Conservation (phyloP, 306 rosid genomes). For the Malus asiatica region DNA sequence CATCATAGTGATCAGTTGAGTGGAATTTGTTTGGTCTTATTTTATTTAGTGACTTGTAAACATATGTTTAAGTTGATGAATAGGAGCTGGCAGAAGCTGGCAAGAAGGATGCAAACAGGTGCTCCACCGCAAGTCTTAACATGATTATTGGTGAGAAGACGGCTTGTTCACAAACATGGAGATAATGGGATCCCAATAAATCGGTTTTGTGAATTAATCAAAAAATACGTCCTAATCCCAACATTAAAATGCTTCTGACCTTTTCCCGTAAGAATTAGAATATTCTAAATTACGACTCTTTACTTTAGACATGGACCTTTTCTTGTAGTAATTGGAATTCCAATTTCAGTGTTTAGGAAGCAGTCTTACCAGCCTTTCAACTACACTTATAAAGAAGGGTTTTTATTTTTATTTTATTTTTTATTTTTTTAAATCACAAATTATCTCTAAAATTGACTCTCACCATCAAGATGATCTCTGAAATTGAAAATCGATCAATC, state of each 20-base stretch:
- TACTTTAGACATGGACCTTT: neutral
- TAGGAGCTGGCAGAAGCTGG: slow-evolving; percentile 14
- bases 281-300: neutral
- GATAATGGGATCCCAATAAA: neutral
- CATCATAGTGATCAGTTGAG: neutral
- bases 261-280: neutral
- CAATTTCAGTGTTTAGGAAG: neutral
- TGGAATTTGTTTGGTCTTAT: neutral
- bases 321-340: neutral
- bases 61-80: neutral
- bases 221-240: neutral
- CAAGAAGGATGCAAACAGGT: slow-evolving; percentile 1
- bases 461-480: too few relatives aligned
- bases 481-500: too few relatives aligned
- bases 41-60: neutral
- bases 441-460: too few relatives aligned
- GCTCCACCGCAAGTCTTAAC: neutral
- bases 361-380: neutral
- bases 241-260: neutral
- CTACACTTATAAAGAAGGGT: neutral
- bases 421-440: too few relatives aligned
- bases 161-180: neutral
- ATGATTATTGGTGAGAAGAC: neutral
- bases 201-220: neutral
- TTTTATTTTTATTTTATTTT: too few relatives aligned